A percentile compares a stretch with the other conserved stretches of the same genome.
phyloP scores from a whole-genome alignment of 495 filamentous ascomycete species.

The Neurospora sublineolata region DNA sequence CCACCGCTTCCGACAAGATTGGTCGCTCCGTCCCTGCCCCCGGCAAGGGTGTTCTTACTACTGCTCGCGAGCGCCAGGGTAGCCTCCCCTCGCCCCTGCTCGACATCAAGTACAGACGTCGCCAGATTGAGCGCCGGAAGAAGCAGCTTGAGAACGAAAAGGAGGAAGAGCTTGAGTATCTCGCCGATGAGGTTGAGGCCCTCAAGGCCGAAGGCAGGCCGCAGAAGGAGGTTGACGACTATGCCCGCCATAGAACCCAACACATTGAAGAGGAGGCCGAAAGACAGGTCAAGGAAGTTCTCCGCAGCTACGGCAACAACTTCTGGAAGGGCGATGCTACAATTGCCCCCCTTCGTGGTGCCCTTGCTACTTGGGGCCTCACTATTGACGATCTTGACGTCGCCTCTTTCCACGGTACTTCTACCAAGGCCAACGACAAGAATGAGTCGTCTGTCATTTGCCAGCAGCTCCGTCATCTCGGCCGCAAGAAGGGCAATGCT shows the following conservation, averaged over 20 bases:
- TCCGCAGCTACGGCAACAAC: constrained; percentile 85
- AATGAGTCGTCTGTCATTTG: constrained; percentile 97
- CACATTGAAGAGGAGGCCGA: constrained; percentile 84
- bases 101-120: constrained; percentile 91
- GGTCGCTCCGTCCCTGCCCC: constrained; percentile 94
- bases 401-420: constrained; percentile 97
- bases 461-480: constrained; percentile 90
- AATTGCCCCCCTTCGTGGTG: constrained; percentile 89
- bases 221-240: constrained; percentile 65
- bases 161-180: constrained; percentile 82
- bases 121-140: constrained; percentile 85
- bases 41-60: constrained; percentile 95
- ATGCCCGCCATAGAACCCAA: constrained; percentile 68
- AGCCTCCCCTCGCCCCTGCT: constrained; percentile 91
- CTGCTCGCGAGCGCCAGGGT: constrained; percentile 76
- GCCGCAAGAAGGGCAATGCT: constrained; percentile 90
- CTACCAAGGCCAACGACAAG: constrained; percentile 98
- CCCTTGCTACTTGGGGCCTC: constrained; percentile 92
- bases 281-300: constrained; percentile 82
- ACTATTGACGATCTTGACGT: constrained; percentile 93
- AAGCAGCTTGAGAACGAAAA: constrained; percentile 92
- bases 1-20: constrained; percentile 98
- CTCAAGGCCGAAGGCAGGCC: constrained; percentile 68
- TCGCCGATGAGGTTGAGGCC: constrained; percentile 81
- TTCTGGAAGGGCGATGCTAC: constrained; percentile 95